Base-by-base conservation (phyloP, 2,329 filamentous ascomycete species). In the Venturia effusa region DNA sequence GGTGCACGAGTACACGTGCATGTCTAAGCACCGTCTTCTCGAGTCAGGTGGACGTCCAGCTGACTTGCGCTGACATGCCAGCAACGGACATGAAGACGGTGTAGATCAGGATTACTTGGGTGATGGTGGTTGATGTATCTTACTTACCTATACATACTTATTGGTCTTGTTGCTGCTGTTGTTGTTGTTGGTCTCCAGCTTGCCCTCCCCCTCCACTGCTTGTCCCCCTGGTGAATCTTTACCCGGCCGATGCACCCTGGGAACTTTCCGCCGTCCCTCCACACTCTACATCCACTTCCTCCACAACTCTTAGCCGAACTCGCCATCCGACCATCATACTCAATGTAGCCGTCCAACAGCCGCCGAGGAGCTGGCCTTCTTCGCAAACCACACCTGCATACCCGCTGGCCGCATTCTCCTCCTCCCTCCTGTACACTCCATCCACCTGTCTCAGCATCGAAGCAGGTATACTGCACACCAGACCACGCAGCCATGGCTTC, bases 401-500 rank as follows among this genome's bases (percentile, higher is more conserved):
- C 8, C n/a, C 37, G 37, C 8, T 10, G 10, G 10, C 37, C 37
- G 15, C 24, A 5, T 24, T 24, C n/a, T 48, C n/a, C n/a, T 24
- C 22, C 19, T n/a, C 19, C 19, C 19, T 45, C 19, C 41, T 45
- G 6, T 45, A 22, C 41, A 45, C 24, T 27, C 45, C 45, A 51
- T 51, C 45, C 45, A 22, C 10, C 22, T 30, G 27, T 22, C 22
- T 27, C 10, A 27, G 22, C 11, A 27, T 27, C 45, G 27, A 3
- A 57, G 51, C 30, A 34, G n/a, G n/a, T n/a, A n/a, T n/a, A n/a
- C n/a, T n/a, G 34, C 51, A 57, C 51, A 19, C 27, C 8, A 5
- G 34, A 34, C 30, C 7, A 19, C 51, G 17, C 24, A 41, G 32
- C 24, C 71, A 79, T 79, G 77, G 72, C 77, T 54, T 69, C 69